These are phyloP conservation scores for Penicillium simplicissimum DNA, from an alignment of 495 filamentous ascomycete species.

Conservation along the genomic window DNA sequence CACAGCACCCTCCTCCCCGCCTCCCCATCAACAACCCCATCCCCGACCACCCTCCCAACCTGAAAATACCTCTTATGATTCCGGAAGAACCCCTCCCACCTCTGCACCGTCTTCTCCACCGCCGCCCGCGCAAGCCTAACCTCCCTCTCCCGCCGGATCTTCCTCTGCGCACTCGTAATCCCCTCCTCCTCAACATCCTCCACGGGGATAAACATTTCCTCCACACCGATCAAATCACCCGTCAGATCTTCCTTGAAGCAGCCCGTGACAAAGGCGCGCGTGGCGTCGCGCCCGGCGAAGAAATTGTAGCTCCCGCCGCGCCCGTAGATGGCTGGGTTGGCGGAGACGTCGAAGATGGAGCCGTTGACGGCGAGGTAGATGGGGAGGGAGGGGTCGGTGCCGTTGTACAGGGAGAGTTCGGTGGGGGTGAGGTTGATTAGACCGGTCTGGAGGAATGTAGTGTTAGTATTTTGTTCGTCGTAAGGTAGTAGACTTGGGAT, in stretches of 20 bases:
- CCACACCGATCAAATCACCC: constrained; percentile 78
- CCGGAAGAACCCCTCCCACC: constrained; percentile 68
- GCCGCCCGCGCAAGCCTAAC: constrained; percentile 42
- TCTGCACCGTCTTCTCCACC: constrained; percentile 44
- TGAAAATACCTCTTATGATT: constrained; percentile 72
- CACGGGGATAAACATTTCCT: constrained; percentile 82
- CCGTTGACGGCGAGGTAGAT: constrained; percentile 94
- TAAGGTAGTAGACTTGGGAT: background rate
- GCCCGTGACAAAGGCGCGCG: constrained; percentile 91
- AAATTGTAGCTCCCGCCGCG: constrained; percentile 85
- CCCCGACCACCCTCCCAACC: constrained; percentile 62
- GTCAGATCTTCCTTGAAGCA: constrained; percentile 89
- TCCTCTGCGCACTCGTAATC: constrained; percentile 53
- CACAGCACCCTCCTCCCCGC: constrained; percentile 49
- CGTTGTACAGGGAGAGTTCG: constrained; percentile 75
- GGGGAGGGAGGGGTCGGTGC: constrained; percentile 69
- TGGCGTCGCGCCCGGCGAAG: constrained; percentile 85
- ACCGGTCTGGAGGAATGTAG: constrained; percentile 43
- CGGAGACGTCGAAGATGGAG: constrained; percentile 88
- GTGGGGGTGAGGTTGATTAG: constrained; percentile 65
- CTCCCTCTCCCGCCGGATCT: constrained; percentile 55
- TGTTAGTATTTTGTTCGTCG: background rate
- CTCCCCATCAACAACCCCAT: constrained; percentile 27
- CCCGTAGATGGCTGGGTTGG: constrained; percentile 75
- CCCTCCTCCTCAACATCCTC: constrained; percentile 60